Base-by-base conservation (phyloP, 164 flowering plant genomes). In the Piper longum region DNA sequence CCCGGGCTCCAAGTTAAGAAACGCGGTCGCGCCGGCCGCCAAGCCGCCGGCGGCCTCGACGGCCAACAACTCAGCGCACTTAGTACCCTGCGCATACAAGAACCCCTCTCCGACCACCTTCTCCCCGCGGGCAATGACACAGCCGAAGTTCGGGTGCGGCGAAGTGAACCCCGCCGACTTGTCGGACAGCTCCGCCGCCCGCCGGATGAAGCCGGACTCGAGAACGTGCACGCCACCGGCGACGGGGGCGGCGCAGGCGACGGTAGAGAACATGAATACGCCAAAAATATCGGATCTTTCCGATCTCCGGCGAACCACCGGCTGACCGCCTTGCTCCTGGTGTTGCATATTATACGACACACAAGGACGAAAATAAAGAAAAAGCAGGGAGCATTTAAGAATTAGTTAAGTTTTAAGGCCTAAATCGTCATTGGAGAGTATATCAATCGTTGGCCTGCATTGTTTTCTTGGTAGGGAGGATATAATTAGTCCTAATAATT, bases 91-190 rank as follows among this genome's bases (percentile, higher is more conserved):
- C 0, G 87, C 98, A 61, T 88, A 88, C n/a, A 90, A 78, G 67
- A 69, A 87, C 0, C 96, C 97, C 71, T 93, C 97, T 5, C 97
- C 97, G n/a, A 81, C 80, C 18, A 88, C 81, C 6, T 60, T 71
- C 3, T 72, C 75, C 3, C 64, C 72, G 8, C 61, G 63, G 48
- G 83, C 78, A 42, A 90, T 84, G n/a, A 93, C 86, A 74, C 98
- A 93, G 5, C 98, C 98, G 69, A 85, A 86, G 64, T 93, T 93
- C 1, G 98, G 98, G 66, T 93, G 98, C 0, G 98, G 98, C 0
- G 97, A 79, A 2, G 97, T 81, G 78, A 80, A 81, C 0, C 98
- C 96, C 40, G 96, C 90, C 4, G 97, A 93, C 55, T 79, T 88
- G 71, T 93, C 98, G 3, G 97, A 84, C 4, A 93, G 39, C 19